Evolutionary conservation across 177 flowering plant genomes (phyloP), one percentile per base, ranked within the genome.

Genomic region (Tripterygium wilfordii): DNA sequence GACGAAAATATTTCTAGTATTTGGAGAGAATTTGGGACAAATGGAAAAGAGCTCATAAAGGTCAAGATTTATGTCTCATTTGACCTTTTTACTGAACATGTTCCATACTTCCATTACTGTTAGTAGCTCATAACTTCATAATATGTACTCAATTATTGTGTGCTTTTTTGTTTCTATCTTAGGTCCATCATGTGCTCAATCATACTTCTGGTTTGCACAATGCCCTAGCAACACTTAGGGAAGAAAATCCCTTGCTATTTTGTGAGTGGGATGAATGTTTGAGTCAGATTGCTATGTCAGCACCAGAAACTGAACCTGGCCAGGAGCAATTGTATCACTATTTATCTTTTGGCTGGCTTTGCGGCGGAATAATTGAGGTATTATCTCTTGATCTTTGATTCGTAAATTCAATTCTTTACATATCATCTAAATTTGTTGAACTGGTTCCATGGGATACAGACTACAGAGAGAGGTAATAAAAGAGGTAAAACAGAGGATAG

Each of bases 341-440:
- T 64, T 52, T 92, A 24, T 80, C 98, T 52, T 92, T 75, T 57
- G 98, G 98, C 44, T 92, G 94, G 94, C 62, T 92, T 2, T 88
- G 96, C 69, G 98, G 96, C 51, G 96, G 94, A 53, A 82, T 92
- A 61, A 69, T 88, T 49, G 98, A 92, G 98, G 98, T 87, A 75
- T 26, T 5, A 29, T 19, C 12, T 18, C 51, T 14, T 32, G n/a
- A n/a, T n/a, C n/a, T n/a, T n/a, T n/a, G n/a, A n/a, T n/a, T n/a
- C n/a, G n/a, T n/a, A n/a, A n/a, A n/a, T n/a, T n/a, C n/a, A n/a
- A n/a, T n/a, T n/a, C n/a, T n/a, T n/a, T n/a, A n/a, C n/a, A n/a
- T n/a, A n/a, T n/a, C n/a, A n/a, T n/a, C n/a, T n/a, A n/a, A n/a
- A n/a, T n/a, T n/a, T n/a, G n/a, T n/a, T n/a, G n/a, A n/a, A n/a